A percentile compares a stretch with the other conserved stretches of the same genome.
These are phyloP conservation scores for Termitomyces sp. DNA, from an alignment of 768 basidiomycete species.

Conservation along the genomic window DNA sequence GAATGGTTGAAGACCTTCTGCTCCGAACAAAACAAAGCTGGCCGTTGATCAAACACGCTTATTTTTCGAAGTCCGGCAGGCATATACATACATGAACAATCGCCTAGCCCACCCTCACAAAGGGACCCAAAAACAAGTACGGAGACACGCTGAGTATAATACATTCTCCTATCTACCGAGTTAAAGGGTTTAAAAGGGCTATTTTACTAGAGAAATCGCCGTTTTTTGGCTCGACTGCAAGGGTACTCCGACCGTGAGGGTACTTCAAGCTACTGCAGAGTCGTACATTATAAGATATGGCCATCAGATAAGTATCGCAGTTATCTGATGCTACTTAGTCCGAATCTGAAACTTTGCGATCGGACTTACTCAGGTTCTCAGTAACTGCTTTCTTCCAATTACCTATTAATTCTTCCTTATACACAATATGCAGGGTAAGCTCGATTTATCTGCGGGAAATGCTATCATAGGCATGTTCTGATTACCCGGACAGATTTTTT, in stretches of 20 bases:
- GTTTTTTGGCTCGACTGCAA: neutral
- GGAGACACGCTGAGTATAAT: neutral
- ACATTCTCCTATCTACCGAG: neutral
- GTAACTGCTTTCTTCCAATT: neutral
- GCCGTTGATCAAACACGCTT: too few species aligned
- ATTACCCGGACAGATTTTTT: neutral
- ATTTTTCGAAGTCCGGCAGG: too few species aligned
- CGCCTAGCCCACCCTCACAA: neutral
- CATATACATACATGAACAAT: too few species aligned
- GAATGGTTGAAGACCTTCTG: neutral
- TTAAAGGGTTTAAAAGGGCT: neutral
- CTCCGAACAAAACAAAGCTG: neutral
- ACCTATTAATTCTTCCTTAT: neutral
- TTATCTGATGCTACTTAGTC: neutral
- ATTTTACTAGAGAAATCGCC: neutral
- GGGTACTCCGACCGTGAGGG: neutral
- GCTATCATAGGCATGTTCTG: neutral
- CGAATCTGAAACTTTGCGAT: neutral
- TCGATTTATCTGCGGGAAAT: neutral
- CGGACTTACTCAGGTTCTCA: neutral
- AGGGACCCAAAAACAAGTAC: neutral
- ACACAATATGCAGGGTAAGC: neutral
- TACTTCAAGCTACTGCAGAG: neutral
- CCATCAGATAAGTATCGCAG: neutral
- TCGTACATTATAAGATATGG: neutral